Evolutionary conservation across 179 eudicot species (phyloP), one percentile per base, ranked within the genome.

Genomic region (Carnegiea gigantea): DNA sequence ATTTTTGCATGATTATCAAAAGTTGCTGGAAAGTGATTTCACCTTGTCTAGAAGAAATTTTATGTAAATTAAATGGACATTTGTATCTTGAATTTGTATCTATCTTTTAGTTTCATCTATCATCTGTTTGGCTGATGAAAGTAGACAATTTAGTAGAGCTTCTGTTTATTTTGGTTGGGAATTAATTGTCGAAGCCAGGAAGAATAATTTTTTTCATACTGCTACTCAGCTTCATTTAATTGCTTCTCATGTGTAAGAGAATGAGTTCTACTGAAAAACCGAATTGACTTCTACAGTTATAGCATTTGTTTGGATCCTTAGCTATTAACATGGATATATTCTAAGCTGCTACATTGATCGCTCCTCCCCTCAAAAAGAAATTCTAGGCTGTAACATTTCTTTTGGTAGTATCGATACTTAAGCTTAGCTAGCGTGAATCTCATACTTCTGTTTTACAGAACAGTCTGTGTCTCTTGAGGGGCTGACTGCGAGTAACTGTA

Each of bases 231-330:
- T 57, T 20, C 8, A 57, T 51, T 53, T 28, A 24, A 10, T 26
- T 49, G 14, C 53, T 74, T 9, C 30, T 71, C 38, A 48, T 80
- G 51, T 48, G 46, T 75, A 44, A 62, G 77, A 80, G 75, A 54
- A 26, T 77, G 76, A 40, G 21, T 38, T 51, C 44, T 77, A 72
- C 70, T 72, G 73, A 36, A 54, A 36, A 33, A 20, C 48, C 44
- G 38, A 23, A 14, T 17, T 9, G 46, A 77, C 6, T 71, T 38
- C 21, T 60, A n/a, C 13, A 44, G n/a, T 68, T 9, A 67, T 33
- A 20, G 26, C 60, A 43, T 51, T 67, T 67, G 38, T 26, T 14
- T 10, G 38, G 40, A 67, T 26, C 76, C 70, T 67, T 67, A 36
- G 20, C 53, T 15, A 67, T 51, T 46, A 60, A 40, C 51, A 30